Base-by-base conservation (phyloP, 352 stramenopile species). In the Phytophthora colocasiae region DNA sequence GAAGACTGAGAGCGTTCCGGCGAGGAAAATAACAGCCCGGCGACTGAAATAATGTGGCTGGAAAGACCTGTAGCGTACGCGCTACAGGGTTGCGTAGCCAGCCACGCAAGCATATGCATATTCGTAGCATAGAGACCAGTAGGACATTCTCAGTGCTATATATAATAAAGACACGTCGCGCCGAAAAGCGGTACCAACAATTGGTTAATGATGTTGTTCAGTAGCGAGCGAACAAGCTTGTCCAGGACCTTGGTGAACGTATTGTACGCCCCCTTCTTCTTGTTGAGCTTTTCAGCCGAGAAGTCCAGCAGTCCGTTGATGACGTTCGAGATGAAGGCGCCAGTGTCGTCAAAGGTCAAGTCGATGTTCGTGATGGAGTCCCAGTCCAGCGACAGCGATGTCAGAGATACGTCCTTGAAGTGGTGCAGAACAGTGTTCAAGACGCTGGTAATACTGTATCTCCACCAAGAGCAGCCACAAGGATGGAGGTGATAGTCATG, bases 261-360 rank as follows among this genome's bases (percentile, higher is more conserved):
- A n/a, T 83, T 80, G 72, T 87, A 88, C 12, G 76, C 47, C 39
- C 74, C 62, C 38, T 77, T 78, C 78, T 87, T 90, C 71, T 90
- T 86, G 72, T 90, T 90, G 53, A 88, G 52, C 54, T 78, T 72
- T 24, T 75, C 58, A 8, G 70, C 78, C 29, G 69, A 78, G 66
- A 87, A 86, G 54, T 73, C 51, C 24, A 87, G 60, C 34, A 90
- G 77, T 36, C 68, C 63, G 60, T 86, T 81, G 46, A 73, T 74
- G n/a, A 90, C 44, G 48, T 73, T 75, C 9, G 66, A 69, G 53
- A 87, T 66, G 52, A 90, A 71, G 26, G 73, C 40, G 43, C 66
- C 57, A 26, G 73, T 77, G 56, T 68, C 65, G 38, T 75, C 47
- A 49, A 85, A 83, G 41, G 70, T 75, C 58, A 88, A 70, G 32